Base-by-base conservation (phyloP, 1,284 basidiomycete species). In the Peniophora sp. region DNA sequence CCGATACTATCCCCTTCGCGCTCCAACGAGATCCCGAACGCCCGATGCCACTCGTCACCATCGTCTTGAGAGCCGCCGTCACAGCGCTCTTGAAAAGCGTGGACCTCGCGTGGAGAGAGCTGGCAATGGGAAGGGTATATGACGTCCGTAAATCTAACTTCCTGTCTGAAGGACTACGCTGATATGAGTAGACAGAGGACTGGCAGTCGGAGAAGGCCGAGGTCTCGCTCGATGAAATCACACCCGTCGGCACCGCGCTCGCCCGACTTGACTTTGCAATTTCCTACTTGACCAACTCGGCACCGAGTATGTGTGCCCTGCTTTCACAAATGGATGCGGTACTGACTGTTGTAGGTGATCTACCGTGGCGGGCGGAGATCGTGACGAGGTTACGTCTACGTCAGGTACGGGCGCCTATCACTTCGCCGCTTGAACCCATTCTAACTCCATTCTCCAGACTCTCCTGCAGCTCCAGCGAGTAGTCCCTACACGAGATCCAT, bases 121-220 rank as follows among this genome's bases (percentile, higher is more conserved):
- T 97, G 12, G 73, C 75, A 17, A 86, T 83, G 61, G 81, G 83
- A 20, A 73, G 80, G 50, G 74, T 93, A 15, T 71, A 82, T 51
- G 92, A 96, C 69, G 91, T 91, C 57, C 60, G 85, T 77, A 36
- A n/a, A n/a, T n/a, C 51, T 46, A 47, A 41, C 54, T 46, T 47
- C 49, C 43, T 52, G 9, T 47, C 23, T 35, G 36, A 54, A 43
- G 43, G 24, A 32, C 12, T 49, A 58, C 45, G 53, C 42, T 55
- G 47, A 53, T 46, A 39, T 48, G 54, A 42, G 48, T 62, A 91
- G 87, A 75, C 81, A 50, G 93, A 97, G 72, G 93, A 95, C 61
- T 90, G 85, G 79, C 85, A 89, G 63, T 77, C 83, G 51, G 92
- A 95, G 57, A 92, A 93, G 68, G 87, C 84, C 58, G 91, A 92